phyloP scores from a whole-genome alignment of 176 grass and related monocot species.

The Thinopyrum elongatum region DNA sequence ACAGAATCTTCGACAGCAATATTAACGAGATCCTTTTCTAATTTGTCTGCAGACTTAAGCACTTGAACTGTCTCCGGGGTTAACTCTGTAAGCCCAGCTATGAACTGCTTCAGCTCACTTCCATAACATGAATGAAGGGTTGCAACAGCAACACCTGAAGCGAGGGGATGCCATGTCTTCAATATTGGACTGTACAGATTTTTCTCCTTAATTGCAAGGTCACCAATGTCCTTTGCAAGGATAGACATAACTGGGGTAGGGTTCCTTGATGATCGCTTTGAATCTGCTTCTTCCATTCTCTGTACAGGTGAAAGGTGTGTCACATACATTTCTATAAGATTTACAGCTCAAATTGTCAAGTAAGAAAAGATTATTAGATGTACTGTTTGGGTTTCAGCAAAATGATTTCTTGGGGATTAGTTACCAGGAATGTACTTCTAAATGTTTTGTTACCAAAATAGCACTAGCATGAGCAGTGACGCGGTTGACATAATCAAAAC shows the following conservation, averaged over 20 bases:
- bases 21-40: slow-evolving; percentile 93
- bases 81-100: slow-evolving; percentile 70
- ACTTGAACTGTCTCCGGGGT: slow-evolving; percentile 93
- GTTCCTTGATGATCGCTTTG: slow-evolving; percentile 73
- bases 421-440: neutral
- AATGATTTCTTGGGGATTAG: neutral
- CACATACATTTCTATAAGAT: slow-evolving; percentile 11
- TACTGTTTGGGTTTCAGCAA: slow-evolving; percentile 4
- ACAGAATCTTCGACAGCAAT: slow-evolving; percentile 99
- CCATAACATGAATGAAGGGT: slow-evolving; percentile 98
- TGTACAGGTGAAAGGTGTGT: slow-evolving; percentile 39
- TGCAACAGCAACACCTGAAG: slow-evolving; percentile 93
- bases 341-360: slow-evolving; percentile 9
- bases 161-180: slow-evolving; percentile 89
- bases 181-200: slow-evolving; percentile 93
- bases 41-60: slow-evolving; percentile 91
- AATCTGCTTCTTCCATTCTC: slow-evolving; percentile 99
- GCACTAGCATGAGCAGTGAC: neutral
- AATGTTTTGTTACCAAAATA: slow-evolving; percentile 2
- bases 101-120: slow-evolving; percentile 94
- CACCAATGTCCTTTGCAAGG: slow-evolving; percentile 92
- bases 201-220: slow-evolving; percentile 92
- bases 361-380: neutral
- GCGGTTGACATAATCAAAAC: slow-evolving; percentile 11
- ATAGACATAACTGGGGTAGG: slow-evolving; percentile 77